phyloP scores from a whole-genome alignment of 768 basidiomycete genomes.

The Suillus clintonianus region DNA sequence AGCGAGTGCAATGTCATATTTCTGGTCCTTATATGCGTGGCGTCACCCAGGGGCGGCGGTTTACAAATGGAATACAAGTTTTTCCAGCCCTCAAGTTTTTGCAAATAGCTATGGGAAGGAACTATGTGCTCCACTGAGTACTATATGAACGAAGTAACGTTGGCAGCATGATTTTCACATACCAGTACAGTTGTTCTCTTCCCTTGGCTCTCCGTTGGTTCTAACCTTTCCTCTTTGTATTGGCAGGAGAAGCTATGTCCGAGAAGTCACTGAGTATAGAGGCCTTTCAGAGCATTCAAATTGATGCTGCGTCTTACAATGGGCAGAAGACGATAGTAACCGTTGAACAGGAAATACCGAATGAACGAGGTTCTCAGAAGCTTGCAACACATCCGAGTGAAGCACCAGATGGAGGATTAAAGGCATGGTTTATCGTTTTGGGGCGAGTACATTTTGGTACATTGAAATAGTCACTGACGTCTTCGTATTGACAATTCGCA shows the following conservation, averaged over 20 bases:
- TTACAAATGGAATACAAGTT: too few relatives aligned
- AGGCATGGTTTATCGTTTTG: constrained; percentile 32
- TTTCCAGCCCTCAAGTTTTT: background rate
- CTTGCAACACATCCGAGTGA: constrained; percentile 21
- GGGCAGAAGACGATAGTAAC: background rate
- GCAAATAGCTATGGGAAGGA: background rate
- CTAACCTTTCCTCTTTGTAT: background rate
- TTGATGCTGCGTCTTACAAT: background rate
- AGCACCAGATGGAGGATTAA: constrained; percentile 30
- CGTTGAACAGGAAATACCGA: background rate
- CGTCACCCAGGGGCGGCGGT: too few relatives aligned
- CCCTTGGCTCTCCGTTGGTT: background rate
- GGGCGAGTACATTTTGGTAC: constrained; percentile 17
- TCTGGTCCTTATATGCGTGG: background rate
- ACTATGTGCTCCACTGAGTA: too few relatives aligned
- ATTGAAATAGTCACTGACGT: constrained; percentile 20
- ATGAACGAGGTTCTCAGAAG: constrained; percentile 5
- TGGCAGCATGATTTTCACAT: background rate
- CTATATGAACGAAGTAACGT: too few relatives aligned
- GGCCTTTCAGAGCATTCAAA: background rate
- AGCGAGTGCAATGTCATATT: background rate
- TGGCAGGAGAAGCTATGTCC: background rate
- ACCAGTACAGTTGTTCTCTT: background rate
- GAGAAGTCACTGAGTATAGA: background rate
- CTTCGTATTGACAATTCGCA: constrained; percentile 36